Percentiles rank a stretch among this genome's conserved stretches.
Conservation (phyloP, 768 basidiomycete species). For the Podaxis carcinomalis region DNA sequence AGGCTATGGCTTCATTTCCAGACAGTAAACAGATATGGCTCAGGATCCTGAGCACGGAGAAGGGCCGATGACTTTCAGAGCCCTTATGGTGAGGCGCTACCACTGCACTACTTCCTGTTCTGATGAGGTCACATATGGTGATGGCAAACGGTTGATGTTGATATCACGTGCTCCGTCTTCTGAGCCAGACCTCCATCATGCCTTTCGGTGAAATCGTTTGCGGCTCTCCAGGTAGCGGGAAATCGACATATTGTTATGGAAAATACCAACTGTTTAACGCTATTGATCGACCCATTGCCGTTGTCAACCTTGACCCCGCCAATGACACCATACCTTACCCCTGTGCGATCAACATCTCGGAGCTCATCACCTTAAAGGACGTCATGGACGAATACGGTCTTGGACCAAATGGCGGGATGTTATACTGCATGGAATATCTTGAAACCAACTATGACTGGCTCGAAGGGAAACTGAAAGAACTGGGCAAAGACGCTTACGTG, state of each 20-base stretch:
- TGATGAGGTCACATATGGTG: no score
- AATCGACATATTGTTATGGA: conserved; percentile 85
- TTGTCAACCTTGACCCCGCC: conserved; percentile 96
- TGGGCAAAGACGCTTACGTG: conserved; percentile 76
- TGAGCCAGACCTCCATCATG: conserved; percentile 37
- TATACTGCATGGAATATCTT: conserved; percentile 96
- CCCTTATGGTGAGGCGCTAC: no score
- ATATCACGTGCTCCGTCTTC: no score
- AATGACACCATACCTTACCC: conserved; percentile 89
- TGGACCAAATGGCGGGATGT: conserved; percentile 94
- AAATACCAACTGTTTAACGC: conserved; percentile 89
- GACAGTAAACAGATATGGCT: no score
- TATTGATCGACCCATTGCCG: conserved; percentile 76
- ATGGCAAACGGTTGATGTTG: no score
- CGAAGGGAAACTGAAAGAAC: conserved; percentile 57
- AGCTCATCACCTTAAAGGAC: conserved; percentile 81
- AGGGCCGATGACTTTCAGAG: no score
- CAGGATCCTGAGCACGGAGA: no score
- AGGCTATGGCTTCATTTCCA: no score
- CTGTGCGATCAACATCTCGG: conserved; percentile 80
- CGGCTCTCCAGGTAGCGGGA: conserved; percentile 82
- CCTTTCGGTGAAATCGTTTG: conserved; percentile 87
- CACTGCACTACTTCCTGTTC: no score
- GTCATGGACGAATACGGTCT: conserved; percentile 82
- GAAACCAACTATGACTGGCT: conserved; percentile 94